Conservation (phyloP, 352 stramenopile species). For the Globisporangium apiculatum region DNA sequence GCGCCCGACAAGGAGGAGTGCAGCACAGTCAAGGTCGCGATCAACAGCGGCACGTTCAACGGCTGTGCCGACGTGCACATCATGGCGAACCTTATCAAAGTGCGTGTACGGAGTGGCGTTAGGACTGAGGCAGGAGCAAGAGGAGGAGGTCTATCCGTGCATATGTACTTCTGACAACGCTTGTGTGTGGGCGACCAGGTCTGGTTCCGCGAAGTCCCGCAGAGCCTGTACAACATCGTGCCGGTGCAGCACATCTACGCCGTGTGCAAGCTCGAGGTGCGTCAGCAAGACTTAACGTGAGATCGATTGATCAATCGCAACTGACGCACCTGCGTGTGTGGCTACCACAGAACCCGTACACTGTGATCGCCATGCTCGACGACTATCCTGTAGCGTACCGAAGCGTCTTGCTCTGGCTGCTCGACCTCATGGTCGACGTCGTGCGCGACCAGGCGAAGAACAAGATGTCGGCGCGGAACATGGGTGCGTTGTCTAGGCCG, state of each 20-base stretch:
- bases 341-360: constrained; percentile 22
- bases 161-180: neutral
- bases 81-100: constrained; percentile 81
- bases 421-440: constrained; percentile 67
- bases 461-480: constrained; percentile 78
- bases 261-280: constrained; percentile 38
- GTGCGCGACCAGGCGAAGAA: constrained; percentile 48
- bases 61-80: constrained; percentile 70
- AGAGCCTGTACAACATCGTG: constrained; percentile 62
- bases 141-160: too few relatives aligned
- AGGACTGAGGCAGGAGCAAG: too few relatives aligned
- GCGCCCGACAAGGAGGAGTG: constrained; percentile 63
- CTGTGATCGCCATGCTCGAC: constrained; percentile 26
- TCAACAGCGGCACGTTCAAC: constrained; percentile 60
- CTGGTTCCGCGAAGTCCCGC: constrained; percentile 77
- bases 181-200: constrained; percentile 19
- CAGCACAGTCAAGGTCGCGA: constrained; percentile 41
- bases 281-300: neutral
- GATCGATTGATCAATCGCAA: too few relatives aligned
- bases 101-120: neutral
- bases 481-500: constrained; percentile 26
- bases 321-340: neutral
- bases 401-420: constrained; percentile 58
- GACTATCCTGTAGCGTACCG: constrained; percentile 27
- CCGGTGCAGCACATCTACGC: constrained; percentile 54